Base-by-base conservation (phyloP, 306 rosid species). In the Vicia sativa region DNA sequence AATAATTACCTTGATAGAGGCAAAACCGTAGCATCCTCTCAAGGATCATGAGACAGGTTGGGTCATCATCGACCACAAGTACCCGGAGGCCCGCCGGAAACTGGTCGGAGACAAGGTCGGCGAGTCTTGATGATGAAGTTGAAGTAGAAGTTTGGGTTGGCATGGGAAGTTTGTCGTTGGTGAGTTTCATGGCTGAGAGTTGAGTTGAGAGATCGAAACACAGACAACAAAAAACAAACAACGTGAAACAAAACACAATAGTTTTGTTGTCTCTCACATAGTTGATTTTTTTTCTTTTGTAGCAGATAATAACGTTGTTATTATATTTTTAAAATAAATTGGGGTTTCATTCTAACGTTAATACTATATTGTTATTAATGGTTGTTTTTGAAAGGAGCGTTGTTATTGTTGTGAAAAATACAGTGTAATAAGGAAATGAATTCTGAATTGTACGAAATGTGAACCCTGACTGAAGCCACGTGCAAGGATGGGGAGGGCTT, bases 11-110 rank as follows among this genome's bases (percentile, higher is more conserved):
- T 77, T 90, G 95, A 31, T 90, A 95, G 75, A 78, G 82, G 65
- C 99, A 93, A 59, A 76, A 80, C 11, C 81, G 78, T 7, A 95
- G 97, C 99, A 95, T 95, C 89, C 68, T 88, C 82, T 95, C 97
- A 70, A 95, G 87, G 87, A 95, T 90, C 92, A 82, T 78, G 11
- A 95, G 96, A 45, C 99, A 95, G 0, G 99, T 95, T 13, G 96
- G 92, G 79, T 95, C 99, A 82, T 95, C 99, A 35, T 95, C 99
- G 0, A 95, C 99, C 6, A 95, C 92, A 8, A 95, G 84, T 3
- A 95, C 99, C 29, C 99, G 81, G 7, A 95, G 87, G 37, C 99
- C 99, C 6, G 59, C 96, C 82, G 99, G 99, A 67, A 95, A 95
- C 85, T 83, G 87, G 81, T 88, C 95, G 61, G 64, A 82, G 64